Percentiles rank a stretch among this genome's conserved stretches.
Evolutionary conservation across 768 basidiomycete genomes (phyloP).

Genomic region (Suillus hirtellus): DNA sequence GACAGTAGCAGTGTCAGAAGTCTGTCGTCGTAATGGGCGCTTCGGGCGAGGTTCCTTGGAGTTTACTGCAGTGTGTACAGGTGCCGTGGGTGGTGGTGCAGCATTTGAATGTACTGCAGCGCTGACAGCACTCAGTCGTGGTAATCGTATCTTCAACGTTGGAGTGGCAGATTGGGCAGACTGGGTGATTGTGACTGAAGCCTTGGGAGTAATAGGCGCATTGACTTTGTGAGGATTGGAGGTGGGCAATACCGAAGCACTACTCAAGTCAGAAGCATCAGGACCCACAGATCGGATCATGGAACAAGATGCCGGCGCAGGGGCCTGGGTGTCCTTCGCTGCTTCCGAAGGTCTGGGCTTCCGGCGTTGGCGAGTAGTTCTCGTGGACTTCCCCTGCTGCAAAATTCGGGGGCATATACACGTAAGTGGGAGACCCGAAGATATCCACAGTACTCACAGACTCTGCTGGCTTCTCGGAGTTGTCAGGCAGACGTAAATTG

Average conservation of each 20-base stretch:
- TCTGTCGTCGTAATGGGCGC: slow-evolving; percentile 26
- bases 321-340: slow-evolving; percentile 18
- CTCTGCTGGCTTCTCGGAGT: slow-evolving; percentile 2
- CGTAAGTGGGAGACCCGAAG: neutral
- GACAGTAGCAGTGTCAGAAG: slow-evolving; percentile 27
- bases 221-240: slow-evolving; percentile 2
- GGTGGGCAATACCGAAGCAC: neutral
- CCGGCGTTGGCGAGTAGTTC: slow-evolving; percentile 25
- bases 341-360: slow-evolving; percentile 22
- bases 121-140: slow-evolving; percentile 33
- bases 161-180: slow-evolving; percentile 33
- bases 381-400: slow-evolving; percentile 19
- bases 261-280: slow-evolving; percentile 1
- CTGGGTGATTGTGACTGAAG: slow-evolving; percentile 36
- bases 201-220: slow-evolving; percentile 34
- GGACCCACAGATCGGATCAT: slow-evolving; percentile 3
- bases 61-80: slow-evolving; percentile 22
- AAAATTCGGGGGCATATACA: slow-evolving; percentile 5
- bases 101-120: slow-evolving; percentile 24
- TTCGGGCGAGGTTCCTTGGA: slow-evolving; percentile 30
- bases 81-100: slow-evolving; percentile 21
- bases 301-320: slow-evolving; percentile 17
- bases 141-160: slow-evolving; percentile 36
- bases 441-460: slow-evolving; percentile 20
- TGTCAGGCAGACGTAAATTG: slow-evolving; percentile 10